Percentiles rank a stretch among this genome's conserved stretches.
Evolutionary conservation across 1,284 basidiomycete genomes (phyloP).

Genomic region (Rhodotorula sp.): DNA sequence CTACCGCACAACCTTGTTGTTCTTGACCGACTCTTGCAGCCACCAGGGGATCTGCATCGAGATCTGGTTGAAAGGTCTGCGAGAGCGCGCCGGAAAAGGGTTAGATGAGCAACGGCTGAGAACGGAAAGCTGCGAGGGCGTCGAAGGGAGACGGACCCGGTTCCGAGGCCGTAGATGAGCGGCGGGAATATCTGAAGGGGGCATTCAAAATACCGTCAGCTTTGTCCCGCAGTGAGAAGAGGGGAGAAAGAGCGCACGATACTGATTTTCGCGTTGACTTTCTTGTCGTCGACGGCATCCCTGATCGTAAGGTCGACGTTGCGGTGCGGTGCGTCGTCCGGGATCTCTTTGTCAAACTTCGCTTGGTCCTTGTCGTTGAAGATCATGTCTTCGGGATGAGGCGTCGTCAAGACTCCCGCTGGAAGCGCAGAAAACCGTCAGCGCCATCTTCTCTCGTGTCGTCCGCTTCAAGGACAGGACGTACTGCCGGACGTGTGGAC

Average conservation of each 20-base stretch:
- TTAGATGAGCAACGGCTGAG: too few relatives aligned
- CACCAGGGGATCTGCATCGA: conserved; percentile 27
- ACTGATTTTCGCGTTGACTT: conserved; percentile 24
- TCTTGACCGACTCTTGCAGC: conserved; percentile 12
- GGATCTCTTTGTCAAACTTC: conserved; percentile 23
- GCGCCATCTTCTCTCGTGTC: too few relatives aligned
- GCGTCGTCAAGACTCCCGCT: conserved; percentile 25
- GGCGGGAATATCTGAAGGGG: conserved; percentile 1
- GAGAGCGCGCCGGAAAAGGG: too few relatives aligned
- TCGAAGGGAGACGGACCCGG: neutral
- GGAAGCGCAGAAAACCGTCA: neutral
- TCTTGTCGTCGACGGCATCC: conserved; percentile 20
- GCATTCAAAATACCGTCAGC: rapidly evolving
- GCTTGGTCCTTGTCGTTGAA: conserved; percentile 25
- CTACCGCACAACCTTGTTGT: conserved; percentile 9
- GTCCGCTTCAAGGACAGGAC: neutral
- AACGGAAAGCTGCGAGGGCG: too few relatives aligned
- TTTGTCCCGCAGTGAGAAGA: neutral
- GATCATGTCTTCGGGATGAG: conserved; percentile 16
- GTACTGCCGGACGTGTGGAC: conserved; percentile 37
- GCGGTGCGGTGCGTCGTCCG: conserved; percentile 29
- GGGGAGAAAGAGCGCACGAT: conserved; percentile 7
- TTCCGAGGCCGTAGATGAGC: conserved; percentile 11
- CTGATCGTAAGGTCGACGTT: conserved; percentile 35
- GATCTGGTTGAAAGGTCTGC: conserved; percentile 21